These are phyloP conservation scores for Chimonanthus praecox DNA, from an alignment of 164 flowering plant genomes.

Conservation along the genomic window DNA sequence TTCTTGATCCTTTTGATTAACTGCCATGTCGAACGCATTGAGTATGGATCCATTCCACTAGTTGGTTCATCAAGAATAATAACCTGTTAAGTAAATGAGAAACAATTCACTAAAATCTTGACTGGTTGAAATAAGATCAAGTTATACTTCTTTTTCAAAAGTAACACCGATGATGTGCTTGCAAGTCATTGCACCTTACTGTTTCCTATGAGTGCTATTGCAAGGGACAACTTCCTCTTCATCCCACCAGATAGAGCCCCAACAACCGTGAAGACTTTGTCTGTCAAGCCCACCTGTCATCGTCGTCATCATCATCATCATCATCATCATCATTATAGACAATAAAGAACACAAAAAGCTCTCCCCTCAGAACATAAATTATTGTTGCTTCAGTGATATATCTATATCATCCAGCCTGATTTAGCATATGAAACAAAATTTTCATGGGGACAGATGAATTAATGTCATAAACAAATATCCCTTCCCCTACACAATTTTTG, in stretches of 20 bases:
- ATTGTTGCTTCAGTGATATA: no score
- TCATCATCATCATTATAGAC: not conserved
- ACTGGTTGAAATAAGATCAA: constrained; percentile 1
- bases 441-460: not conserved
- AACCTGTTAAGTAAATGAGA: constrained; percentile 40
- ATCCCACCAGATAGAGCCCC: constrained; percentile 94
- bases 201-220: constrained; percentile 86
- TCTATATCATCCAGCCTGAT: not conserved
- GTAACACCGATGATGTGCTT: not conserved
- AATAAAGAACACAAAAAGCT: no score
- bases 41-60: constrained; percentile 99
- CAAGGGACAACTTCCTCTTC: constrained; percentile 95
- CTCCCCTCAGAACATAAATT: no score
- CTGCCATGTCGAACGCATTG: constrained; percentile 99
- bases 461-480: not conserved
- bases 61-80: constrained; percentile 98
- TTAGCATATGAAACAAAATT: not conserved
- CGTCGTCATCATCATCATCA: not conserved
- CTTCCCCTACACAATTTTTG: no score
- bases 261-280: constrained; percentile 63
- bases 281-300: constrained; percentile 81
- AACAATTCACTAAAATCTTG: constrained; percentile 1
- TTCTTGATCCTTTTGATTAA: constrained; percentile 79
- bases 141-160: no score
- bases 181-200: constrained; percentile 62